phyloP scores from a whole-genome alignment of 257 asterid genomes.

The Solanum ossicruentum region DNA sequence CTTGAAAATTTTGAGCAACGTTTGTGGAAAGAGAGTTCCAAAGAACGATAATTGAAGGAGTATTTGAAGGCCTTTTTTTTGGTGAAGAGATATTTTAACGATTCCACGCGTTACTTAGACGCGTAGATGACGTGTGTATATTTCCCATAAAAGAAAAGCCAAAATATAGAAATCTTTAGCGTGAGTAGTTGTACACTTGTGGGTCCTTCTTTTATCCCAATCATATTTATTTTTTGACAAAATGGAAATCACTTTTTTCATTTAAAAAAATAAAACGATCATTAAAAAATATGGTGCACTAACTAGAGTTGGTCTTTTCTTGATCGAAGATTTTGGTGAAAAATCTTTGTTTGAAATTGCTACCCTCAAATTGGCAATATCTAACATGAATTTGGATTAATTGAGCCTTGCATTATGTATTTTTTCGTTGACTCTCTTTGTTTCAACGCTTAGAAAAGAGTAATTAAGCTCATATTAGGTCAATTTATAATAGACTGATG shows the following conservation, averaged over 20 bases:
- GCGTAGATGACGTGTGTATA: constrained; percentile 40
- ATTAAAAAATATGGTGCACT: no score
- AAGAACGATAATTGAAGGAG: background rate
- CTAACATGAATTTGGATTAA: no score
- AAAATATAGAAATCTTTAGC: background rate
- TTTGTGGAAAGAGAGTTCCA: background rate
- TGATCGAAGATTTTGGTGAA: no score
- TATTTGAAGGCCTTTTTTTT: background rate
- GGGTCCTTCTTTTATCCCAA: background rate
- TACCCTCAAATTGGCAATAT: no score
- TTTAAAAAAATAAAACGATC: no score
- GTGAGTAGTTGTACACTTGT: background rate
- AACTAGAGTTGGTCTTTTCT: no score
- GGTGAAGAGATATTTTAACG: background rate
- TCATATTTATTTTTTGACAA: no score
- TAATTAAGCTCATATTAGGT: background rate
- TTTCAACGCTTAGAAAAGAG: background rate
- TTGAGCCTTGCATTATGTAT: no score
- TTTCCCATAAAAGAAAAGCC: background rate
- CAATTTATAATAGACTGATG: no score
- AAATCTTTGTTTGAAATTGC: no score
- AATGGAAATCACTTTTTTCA: no score
- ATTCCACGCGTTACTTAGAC: constrained; percentile 46
- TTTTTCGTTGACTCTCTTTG: background rate
- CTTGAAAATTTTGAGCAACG: background rate